These are phyloP conservation scores for Pythium angustatum DNA, from an alignment of 352 stramenopile genomes.

Conservation along the genomic window DNA sequence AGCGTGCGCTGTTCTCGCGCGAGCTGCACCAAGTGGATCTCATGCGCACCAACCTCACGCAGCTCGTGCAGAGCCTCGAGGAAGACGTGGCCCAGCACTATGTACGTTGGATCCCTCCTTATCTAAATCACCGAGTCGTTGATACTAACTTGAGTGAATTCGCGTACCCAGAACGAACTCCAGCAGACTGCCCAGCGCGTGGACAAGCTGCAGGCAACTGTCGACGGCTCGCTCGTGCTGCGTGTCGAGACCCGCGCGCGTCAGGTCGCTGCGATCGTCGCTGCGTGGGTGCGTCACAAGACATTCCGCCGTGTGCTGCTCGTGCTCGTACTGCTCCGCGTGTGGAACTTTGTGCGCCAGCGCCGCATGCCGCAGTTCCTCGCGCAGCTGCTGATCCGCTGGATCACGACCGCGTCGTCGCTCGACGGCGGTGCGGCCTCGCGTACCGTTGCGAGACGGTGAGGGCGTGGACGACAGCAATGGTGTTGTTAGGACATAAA, in stretches of 20 bases:
- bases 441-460: slow-evolving; percentile 7
- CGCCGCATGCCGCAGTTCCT: slow-evolving; percentile 58
- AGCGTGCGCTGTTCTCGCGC: slow-evolving; percentile 51
- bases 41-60: slow-evolving; percentile 52
- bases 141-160: too few relatives aligned
- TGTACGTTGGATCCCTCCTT: slow-evolving; percentile 30
- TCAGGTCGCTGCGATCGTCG: slow-evolving; percentile 40
- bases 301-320: slow-evolving; percentile 55
- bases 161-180: slow-evolving; percentile 66
- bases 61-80: slow-evolving; percentile 60
- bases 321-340: slow-evolving; percentile 43
- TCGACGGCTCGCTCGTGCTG: slow-evolving; percentile 52
- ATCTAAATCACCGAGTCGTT: neutral
- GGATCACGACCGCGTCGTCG: slow-evolving; percentile 54
- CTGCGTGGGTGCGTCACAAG: slow-evolving; percentile 48
- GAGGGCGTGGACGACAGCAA: neutral
- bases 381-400: slow-evolving; percentile 61
- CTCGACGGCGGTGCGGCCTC: slow-evolving; percentile 30
- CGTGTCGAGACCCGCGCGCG: slow-evolving; percentile 39
- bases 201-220: slow-evolving; percentile 36
- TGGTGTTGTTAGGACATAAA: too few relatives aligned
- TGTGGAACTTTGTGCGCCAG: slow-evolving; percentile 54
- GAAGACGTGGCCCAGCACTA: slow-evolving; percentile 62
- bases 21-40: slow-evolving; percentile 57
- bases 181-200: slow-evolving; percentile 43